Percentiles rank a stretch among this genome's conserved stretches.
These are phyloP conservation scores for Grigorovia jiainica DNA, from an alignment of 805 yeast genomes.

Conservation along the genomic window DNA sequence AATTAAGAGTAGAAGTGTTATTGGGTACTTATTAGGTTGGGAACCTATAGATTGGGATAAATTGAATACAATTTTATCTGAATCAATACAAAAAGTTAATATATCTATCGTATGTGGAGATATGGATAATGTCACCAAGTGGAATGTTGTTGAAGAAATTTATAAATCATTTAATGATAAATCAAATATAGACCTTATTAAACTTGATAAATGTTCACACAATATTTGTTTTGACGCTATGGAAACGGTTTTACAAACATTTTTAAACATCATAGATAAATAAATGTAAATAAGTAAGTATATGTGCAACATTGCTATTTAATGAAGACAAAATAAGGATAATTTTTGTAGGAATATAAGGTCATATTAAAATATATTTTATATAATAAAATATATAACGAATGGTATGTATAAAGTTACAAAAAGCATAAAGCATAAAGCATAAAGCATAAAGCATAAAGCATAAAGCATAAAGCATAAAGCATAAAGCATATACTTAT, in stretches of 20 bases:
- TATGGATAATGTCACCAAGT: constrained; percentile 19
- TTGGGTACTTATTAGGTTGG: constrained; percentile 27
- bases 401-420: not conserved
- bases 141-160: constrained; percentile 7
- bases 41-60: constrained; percentile 18
- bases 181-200: constrained; percentile 6
- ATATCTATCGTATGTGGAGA: constrained; percentile 18
- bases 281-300: too few relatives aligned
- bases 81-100: not conserved
- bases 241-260: constrained; percentile 5
- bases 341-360: too few relatives aligned
- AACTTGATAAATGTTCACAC: constrained; percentile 18
- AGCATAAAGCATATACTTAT: too few relatives aligned
- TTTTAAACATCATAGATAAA: constrained; percentile 3
- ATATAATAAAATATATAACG: not conserved
- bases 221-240: constrained; percentile 23
- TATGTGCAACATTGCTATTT: too few relatives aligned
- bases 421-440: not conserved
- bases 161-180: constrained; percentile 2
- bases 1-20: constrained; percentile 20
- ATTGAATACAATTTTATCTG: constrained; percentile 1
- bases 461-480: too few relatives aligned
- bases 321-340: too few relatives aligned
- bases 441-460: too few relatives aligned
- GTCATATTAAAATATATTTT: not conserved